phyloP scores from a whole-genome alignment of 805 yeast genomes.

The Deakozyma indianensis region DNA sequence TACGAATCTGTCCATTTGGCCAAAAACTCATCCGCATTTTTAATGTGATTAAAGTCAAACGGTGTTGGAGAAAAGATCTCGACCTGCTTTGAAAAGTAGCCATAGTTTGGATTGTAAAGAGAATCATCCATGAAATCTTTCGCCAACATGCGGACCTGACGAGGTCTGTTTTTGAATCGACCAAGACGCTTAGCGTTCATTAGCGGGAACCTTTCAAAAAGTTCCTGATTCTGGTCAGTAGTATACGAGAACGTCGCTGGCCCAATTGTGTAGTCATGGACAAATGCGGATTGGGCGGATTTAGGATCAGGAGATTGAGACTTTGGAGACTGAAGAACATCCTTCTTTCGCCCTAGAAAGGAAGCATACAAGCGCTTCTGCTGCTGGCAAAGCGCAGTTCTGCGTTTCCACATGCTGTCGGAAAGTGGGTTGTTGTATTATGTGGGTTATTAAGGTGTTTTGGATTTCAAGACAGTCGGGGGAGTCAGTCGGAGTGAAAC shows the following conservation, averaged over 20 bases:
- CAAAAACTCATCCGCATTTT: constrained; percentile 57
- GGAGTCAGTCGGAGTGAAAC: no score
- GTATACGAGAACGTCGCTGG: constrained; percentile 22
- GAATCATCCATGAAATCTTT: constrained; percentile 78
- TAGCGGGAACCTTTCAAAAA: constrained; percentile 31
- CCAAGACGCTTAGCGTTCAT: constrained; percentile 25
- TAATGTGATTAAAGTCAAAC: constrained; percentile 42
- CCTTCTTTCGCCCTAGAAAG: background rate
- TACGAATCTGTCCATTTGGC: constrained; percentile 53
- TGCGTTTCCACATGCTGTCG: no score
- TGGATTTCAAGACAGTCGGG: no score
- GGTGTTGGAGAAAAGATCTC: constrained; percentile 61
- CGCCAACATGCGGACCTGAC: constrained; percentile 50
- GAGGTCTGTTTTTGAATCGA: constrained; percentile 35
- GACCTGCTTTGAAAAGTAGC: constrained; percentile 68
- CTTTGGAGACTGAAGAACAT: background rate
- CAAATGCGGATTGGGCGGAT: background rate
- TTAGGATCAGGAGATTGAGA: background rate
- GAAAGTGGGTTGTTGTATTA: no score
- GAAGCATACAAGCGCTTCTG: background rate
- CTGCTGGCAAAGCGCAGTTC: no score
- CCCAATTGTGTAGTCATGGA: constrained; percentile 20
- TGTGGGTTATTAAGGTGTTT: no score
- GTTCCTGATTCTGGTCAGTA: constrained; percentile 21
- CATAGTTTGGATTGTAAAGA: constrained; percentile 66